Base-by-base conservation (phyloP, 1,284 basidiomycete species). In the Pisolithus thermaeus region DNA sequence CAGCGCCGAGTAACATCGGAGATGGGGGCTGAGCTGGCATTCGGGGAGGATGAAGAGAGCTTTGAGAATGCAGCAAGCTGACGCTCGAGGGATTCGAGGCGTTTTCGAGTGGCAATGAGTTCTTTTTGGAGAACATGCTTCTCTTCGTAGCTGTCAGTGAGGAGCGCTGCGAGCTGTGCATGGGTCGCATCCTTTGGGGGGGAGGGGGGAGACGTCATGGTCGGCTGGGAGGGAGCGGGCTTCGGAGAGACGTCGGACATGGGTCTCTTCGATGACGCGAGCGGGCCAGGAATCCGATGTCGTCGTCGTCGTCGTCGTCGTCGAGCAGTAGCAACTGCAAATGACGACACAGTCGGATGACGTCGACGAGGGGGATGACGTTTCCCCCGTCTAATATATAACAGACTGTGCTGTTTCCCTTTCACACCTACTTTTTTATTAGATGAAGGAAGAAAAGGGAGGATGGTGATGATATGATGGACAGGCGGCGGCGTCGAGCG, bases 11-110 rank as follows among this genome's bases (percentile, higher is more conserved):
- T 51, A 0, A 58, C n/a, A 25, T 71, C 61, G 38, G 72, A 40
- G 51, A 64, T 46, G 53, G 67, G 39, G 38, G 60, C 51, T 28
- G 27, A 28, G 60, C 51, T 43, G 60, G 56, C 1, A 56, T 53
- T 57, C 40, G 64, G 58, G 14, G 58, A 60, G 9, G 64, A 62
- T 42, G 61, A 56, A 46, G 62, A 57, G 18, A 41, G 44, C 51
- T 57, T 58, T 32, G 67, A 55, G 28, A 66, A 65, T 49, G 64
- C 62, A n/a, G 63, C 50, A 47, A 78, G 59, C 37, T 80, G 68
- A 3, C 77, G 72, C 48, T 84, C 83, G 0, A 77, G 72, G 56
- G 77, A 75, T 43, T 83, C 80, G 3, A 76, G 74, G 44, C 80
- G 75, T 51, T 73, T 72, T 36, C 64, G 64, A 0, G 66, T 56